Base-by-base conservation (phyloP, 139 green algal species). In the Parachlorella kessleri region DNA sequence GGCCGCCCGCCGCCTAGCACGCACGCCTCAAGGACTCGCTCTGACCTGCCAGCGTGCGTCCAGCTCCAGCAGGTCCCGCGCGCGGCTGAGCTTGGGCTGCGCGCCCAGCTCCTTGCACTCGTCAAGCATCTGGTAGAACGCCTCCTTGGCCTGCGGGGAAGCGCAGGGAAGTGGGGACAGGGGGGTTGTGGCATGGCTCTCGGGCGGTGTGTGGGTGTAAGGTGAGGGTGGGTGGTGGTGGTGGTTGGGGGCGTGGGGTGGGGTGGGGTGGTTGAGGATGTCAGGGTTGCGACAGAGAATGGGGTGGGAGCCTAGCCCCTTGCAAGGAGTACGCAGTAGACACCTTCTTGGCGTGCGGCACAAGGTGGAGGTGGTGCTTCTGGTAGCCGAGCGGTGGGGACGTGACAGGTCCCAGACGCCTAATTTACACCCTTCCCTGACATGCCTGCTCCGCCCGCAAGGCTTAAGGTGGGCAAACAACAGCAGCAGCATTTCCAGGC, bases 61-160 rank as follows among this genome's bases (percentile, higher is more conserved):
- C 9, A 91, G 84, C 59, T 89, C 85, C 70, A 97, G 85, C 40
- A 94, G 68, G 5, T 82, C 76, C 1, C 77, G 63, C 3, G 87
- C 93, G 40, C 85, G 85, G 65, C 66, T 85, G 75, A 85, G 88
- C 59, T 85, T 79, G 38, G 83, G 89, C 9, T 48, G 66, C 33
- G 24, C 6, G 39, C 64, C 63, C 26, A 42, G 82, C 6, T 89
- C 84, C 14, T 70, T 54, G 69, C 70, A 83, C 36, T 82, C 84
- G 37, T 91, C 85, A 67, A 95, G 87, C 88, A 95, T 86, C 6
- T 55, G 55, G 36, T 83, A 76, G 55, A 98, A 98, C 28, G 86
- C 90, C 75, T 95, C 94, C 37, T 90, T 85, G 42, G 79, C 84
- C 82, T 83, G 75, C n/a, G 39, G n/a, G 1, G 66, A 6, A 26